phyloP scores from a whole-genome alignment of 352 stramenopile species.

The Phytophthora boehmeriae region DNA sequence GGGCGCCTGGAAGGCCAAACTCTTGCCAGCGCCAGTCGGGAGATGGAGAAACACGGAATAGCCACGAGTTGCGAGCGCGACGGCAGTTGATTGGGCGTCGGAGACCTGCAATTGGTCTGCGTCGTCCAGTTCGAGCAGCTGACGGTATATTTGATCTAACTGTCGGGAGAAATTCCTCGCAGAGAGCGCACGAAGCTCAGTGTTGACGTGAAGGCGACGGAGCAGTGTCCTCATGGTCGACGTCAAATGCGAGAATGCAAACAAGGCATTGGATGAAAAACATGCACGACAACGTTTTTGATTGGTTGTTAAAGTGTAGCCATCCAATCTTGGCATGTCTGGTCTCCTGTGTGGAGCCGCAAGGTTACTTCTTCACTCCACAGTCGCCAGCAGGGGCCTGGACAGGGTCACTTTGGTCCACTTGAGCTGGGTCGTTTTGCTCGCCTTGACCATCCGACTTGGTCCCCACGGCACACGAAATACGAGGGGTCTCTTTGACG shows the following conservation, averaged over 20 bases:
- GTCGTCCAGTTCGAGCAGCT: conserved; percentile 42
- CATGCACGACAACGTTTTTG: not conserved
- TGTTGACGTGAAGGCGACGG: conserved; percentile 1
- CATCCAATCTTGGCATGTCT: too few species aligned
- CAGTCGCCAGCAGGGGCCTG: not conserved
- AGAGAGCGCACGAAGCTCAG: conserved; percentile 6
- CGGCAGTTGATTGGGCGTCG: conserved; percentile 47
- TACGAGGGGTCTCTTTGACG: conserved; percentile 42
- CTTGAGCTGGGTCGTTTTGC: not conserved
- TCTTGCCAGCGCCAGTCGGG: conserved; percentile 81
- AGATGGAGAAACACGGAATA: conserved; percentile 81
- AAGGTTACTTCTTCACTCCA: not conserved
- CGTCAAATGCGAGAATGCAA: too few species aligned
- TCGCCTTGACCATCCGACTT: conserved; percentile 3
- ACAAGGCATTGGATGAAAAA: conserved; percentile 1
- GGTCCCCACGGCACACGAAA: conserved; percentile 47
- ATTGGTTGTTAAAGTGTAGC: conserved; percentile 19
- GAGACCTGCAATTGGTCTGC: conserved; percentile 35
- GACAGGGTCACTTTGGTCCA: not conserved
- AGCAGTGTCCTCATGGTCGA: conserved; percentile 20
- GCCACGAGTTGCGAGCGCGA: conserved; percentile 45
- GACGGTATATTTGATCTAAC: conserved; percentile 39
- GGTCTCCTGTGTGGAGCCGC: too few species aligned
- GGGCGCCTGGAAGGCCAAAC: conserved; percentile 77
- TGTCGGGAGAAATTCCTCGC: not conserved